Percentiles rank a stretch among this genome's conserved stretches.
Conservation (phyloP, 805 yeast genomes). For the Spathaspora girioi region DNA sequence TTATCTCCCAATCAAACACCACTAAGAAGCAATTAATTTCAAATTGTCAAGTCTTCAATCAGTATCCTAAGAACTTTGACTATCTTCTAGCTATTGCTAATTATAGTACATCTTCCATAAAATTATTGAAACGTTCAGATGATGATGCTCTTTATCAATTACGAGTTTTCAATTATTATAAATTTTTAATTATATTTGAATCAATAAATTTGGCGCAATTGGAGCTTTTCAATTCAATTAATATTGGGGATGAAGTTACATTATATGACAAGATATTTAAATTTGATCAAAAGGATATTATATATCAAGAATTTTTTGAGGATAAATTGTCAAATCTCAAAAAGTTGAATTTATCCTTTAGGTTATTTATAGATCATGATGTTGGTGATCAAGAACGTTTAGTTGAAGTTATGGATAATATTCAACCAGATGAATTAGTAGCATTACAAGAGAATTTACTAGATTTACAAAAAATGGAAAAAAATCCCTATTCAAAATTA, state of each 20-base stretch:
- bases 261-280: constrained; percentile 37
- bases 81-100: constrained; percentile 40
- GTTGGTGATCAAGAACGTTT: constrained; percentile 6
- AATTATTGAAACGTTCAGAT: constrained; percentile 34
- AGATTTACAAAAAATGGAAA: constrained; percentile 4
- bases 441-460: constrained; percentile 7
- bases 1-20: constrained; percentile 36
- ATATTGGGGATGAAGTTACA: constrained; percentile 18
- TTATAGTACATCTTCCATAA: constrained; percentile 33
- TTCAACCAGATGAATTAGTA: constrained; percentile 13
- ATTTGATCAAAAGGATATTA: constrained; percentile 36
- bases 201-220: constrained; percentile 31
- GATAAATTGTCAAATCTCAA: constrained; percentile 28
- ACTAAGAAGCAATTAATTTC: constrained; percentile 36
- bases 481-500: constrained; percentile 34
- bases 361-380: constrained; percentile 24
- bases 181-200: constrained; percentile 30
- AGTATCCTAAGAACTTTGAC: constrained; percentile 30
- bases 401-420: constrained; percentile 13
- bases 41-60: constrained; percentile 23
- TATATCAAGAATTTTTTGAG: constrained; percentile 31
- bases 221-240: constrained; percentile 23
- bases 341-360: constrained; percentile 23
- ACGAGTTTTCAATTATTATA: constrained; percentile 39
- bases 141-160: constrained; percentile 34